Conservation (phyloP, 2,329 filamentous ascomycete genomes). For the Epichloe elymi region DNA sequence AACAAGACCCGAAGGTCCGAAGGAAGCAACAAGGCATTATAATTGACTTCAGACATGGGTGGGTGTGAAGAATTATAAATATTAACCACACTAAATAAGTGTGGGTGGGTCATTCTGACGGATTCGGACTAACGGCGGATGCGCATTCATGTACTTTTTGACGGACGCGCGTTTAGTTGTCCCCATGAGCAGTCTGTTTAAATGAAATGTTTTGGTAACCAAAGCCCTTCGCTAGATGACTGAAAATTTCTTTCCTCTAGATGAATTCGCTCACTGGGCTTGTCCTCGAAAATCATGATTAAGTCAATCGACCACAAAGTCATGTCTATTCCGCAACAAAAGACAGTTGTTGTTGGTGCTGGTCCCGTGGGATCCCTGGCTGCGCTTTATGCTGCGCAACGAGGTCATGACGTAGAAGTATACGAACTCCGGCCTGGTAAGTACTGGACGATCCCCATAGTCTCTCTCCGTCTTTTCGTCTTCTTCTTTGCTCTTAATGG, state of each 20-base stretch:
- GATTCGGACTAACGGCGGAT: neutral
- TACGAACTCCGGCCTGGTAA: constrained; percentile 87
- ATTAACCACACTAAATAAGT: too few relatives aligned
- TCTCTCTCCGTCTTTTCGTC: neutral
- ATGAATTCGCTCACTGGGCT: neutral
- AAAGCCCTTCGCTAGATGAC: neutral
- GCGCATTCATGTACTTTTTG: too few relatives aligned
- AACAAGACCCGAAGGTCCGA: too few relatives aligned
- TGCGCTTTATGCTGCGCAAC: constrained; percentile 78
- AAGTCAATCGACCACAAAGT: neutral
- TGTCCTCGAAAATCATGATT: neutral
- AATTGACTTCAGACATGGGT: too few relatives aligned
- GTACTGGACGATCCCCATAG: constrained; percentile 15
- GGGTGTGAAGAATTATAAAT: too few relatives aligned
- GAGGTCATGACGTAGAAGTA: constrained; percentile 81
- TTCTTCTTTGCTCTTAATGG: too few relatives aligned
- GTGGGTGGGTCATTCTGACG: too few relatives aligned
- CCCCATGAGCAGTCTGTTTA: neutral
- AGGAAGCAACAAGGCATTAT: too few relatives aligned
- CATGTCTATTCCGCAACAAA: constrained; percentile 33
- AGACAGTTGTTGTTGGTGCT: constrained; percentile 75
- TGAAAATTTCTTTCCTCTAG: neutral
- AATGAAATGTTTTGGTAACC: neutral
- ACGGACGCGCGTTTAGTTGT: too few relatives aligned
- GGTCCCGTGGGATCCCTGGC: constrained; percentile 88